A percentile compares a stretch with the other conserved stretches of the same genome.
phyloP scores from a whole-genome alignment of 169 alveolate species.

The Cyclospora cayetanensis region DNA sequence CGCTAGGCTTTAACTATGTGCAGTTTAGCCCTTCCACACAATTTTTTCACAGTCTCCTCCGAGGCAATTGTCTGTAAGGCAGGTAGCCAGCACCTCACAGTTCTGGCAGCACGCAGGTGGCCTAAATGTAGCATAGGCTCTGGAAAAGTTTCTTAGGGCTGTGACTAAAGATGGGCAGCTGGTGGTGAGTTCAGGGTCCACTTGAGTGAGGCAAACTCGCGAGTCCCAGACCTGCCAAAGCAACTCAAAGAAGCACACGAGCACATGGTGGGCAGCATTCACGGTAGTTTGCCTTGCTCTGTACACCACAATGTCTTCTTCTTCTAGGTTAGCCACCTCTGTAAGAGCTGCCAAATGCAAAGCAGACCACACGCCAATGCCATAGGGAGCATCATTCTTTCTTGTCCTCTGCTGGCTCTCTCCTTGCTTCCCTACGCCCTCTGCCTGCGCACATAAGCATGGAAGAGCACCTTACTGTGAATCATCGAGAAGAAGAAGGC shows the following conservation, averaged over 20 bases:
- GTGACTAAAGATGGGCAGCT: conserved; percentile 16
- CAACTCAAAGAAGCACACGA: conserved; percentile 15
- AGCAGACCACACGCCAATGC: not conserved
- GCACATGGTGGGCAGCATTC: not conserved
- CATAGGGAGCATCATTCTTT: no score
- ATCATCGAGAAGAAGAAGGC: no score
- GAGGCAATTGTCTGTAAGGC: no score
- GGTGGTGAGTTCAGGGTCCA: not conserved
- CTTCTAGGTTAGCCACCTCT: not conserved
- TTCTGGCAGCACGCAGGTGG: not conserved
- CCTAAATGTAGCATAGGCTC: not conserved
- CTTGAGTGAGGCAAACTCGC: conserved; percentile 49
- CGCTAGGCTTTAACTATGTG: no score
- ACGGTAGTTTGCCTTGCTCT: not conserved
- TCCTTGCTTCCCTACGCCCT: no score
- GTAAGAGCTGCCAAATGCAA: conserved; percentile 23
- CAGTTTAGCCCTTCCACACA: no score
- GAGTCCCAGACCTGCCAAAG: conserved; percentile 46
- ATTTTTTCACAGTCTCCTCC: no score
- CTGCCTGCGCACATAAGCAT: no score
- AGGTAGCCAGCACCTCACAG: no score
- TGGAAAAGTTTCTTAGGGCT: conserved; percentile 16
- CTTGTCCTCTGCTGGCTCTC: no score
- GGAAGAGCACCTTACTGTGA: no score
- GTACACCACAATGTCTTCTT: conserved; percentile 42